Conservation (phyloP, 2,329 filamentous ascomycete genomes). For the Cladophialophora exuberans region DNA sequence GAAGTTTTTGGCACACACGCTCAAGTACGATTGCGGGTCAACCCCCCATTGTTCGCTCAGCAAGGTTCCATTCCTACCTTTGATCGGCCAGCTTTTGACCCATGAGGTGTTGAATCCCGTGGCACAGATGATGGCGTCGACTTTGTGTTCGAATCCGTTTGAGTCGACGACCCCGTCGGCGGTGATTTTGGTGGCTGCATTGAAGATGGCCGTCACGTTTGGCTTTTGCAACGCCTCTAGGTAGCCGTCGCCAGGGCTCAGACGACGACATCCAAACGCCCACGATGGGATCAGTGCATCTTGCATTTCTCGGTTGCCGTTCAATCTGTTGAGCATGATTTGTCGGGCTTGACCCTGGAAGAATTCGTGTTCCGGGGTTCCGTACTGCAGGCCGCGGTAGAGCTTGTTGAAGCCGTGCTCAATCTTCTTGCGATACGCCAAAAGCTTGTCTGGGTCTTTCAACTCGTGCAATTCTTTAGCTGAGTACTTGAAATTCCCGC, state of each 20-base stretch:
- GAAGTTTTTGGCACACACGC: slow-evolving; percentile 28
- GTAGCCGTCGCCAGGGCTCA: slow-evolving; percentile 27
- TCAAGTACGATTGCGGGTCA: slow-evolving; percentile 35
- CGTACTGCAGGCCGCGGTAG: slow-evolving; percentile 13
- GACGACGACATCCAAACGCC: slow-evolving; percentile 43
- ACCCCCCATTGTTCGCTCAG: slow-evolving; percentile 36
- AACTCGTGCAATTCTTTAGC: slow-evolving; percentile 25
- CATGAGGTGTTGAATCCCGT: background rate
- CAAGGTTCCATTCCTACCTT: background rate
- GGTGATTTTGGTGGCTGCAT: background rate
- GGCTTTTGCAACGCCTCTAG: slow-evolving; percentile 29
- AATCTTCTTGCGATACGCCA: slow-evolving; percentile 20
- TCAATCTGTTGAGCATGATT: slow-evolving; percentile 27
- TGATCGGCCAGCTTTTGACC: slow-evolving; percentile 1
- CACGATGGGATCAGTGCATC: slow-evolving; percentile 31
- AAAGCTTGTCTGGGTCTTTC: slow-evolving; percentile 15
- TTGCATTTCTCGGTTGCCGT: slow-evolving; percentile 28
- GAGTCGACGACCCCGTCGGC: background rate
- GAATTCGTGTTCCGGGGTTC: slow-evolving; percentile 7
- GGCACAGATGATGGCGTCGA: background rate
- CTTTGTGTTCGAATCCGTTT: background rate
- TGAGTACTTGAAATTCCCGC: slow-evolving; percentile 13
- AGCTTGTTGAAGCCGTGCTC: slow-evolving; percentile 25
- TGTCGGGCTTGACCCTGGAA: background rate
- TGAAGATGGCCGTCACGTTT: background rate